phyloP scores from a whole-genome alignment of 1,139 yeast species.

The Debaryomyces coudertii region DNA sequence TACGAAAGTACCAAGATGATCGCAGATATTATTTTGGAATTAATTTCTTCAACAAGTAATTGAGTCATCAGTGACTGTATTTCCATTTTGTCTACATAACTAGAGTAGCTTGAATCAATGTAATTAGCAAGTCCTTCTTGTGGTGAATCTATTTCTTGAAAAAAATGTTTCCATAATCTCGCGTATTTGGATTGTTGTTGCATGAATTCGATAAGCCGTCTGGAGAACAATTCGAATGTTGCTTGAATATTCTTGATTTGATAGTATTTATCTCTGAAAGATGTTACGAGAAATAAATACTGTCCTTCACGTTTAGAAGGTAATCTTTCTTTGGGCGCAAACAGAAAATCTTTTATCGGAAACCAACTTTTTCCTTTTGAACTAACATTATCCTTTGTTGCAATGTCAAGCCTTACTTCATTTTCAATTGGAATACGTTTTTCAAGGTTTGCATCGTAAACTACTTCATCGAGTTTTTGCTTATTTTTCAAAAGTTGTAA shows the following conservation, averaged over 20 bases:
- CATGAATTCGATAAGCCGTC: slow-evolving; percentile 14
- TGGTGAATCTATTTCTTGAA: slow-evolving; percentile 15
- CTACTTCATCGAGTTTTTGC: slow-evolving; percentile 7
- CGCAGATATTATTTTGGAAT: slow-evolving; percentile 15
- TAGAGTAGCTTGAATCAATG: slow-evolving; percentile 22
- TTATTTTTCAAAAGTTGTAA: slow-evolving; percentile 8
- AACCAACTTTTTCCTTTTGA: slow-evolving; percentile 6
- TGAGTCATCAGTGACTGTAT: slow-evolving; percentile 15
- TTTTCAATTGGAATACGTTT: slow-evolving; percentile 13
- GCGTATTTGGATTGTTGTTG: slow-evolving; percentile 20
- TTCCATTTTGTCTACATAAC: slow-evolving; percentile 22
- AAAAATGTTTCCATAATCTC: slow-evolving; percentile 20
- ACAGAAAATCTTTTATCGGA: slow-evolving; percentile 3
- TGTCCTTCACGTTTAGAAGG: not conserved
- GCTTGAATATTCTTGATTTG: slow-evolving; percentile 12
- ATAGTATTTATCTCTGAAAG: slow-evolving; percentile 14
- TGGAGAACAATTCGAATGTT: slow-evolving; percentile 9
- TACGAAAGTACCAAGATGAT: slow-evolving; percentile 8
- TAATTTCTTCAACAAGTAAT: slow-evolving; percentile 16
- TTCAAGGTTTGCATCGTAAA: slow-evolving; percentile 12
- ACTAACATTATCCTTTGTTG: slow-evolving; percentile 3
- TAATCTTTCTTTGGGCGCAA: slow-evolving; percentile 4
- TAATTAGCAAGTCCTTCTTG: slow-evolving; percentile 12
- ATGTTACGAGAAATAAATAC: slow-evolving; percentile 4
- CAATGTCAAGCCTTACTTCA: slow-evolving; percentile 14